Base-by-base conservation (phyloP, 2,329 filamentous ascomycete genomes). In the Phialophora expanda region DNA sequence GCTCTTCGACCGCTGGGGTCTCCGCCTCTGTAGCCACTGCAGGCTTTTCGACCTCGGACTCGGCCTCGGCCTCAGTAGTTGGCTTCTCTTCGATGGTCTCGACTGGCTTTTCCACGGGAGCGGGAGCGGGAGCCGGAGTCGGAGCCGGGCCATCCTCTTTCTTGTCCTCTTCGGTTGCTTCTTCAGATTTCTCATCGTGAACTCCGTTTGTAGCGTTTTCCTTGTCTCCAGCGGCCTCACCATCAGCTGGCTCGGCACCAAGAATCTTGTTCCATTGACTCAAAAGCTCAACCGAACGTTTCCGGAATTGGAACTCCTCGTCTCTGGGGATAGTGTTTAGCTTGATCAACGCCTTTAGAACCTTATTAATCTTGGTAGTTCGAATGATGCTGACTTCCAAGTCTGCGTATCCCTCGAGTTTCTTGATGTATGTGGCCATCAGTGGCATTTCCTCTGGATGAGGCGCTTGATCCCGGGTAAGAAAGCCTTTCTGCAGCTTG, bases 301-400 rank as follows among this genome's bases (percentile, higher is more conserved):
- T 83, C 82, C 95, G 96, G 86, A 99, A 97, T 62, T 90, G 82
- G 78, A 90, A 96, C 71, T 96, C 91, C 41, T 93, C 91, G 70
- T 99, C 95, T 67, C 89, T 89, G 4, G 93, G 93, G 72, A 99
- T 96, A 3, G 85, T 85, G 51, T 89, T 86, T 8, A 99, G 84
- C 82, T 97, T 97, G 74, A 97, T 83, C 71, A 99, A 95, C 4
- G 90, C 93, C 82, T 96, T 97, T 64, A 99, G 85, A 11, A 99
- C 94, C 82, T 99, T 99, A 87, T 98, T 94, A 79, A 99, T 97
- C 85, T 98, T 99, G 68, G 95, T 99, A 14, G 82, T 84, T 69
- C 91, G 88, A 74, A 98, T 97, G 73, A 97, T 95, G 71, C 88
- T 88, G 32, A 91, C 92, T 76, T 98, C 94, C 4, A 98, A 86